Percentiles rank a stretch among this genome's conserved stretches.
Conservation (phyloP, 75 land plant species). For the Adiantum capillusveneris region DNA sequence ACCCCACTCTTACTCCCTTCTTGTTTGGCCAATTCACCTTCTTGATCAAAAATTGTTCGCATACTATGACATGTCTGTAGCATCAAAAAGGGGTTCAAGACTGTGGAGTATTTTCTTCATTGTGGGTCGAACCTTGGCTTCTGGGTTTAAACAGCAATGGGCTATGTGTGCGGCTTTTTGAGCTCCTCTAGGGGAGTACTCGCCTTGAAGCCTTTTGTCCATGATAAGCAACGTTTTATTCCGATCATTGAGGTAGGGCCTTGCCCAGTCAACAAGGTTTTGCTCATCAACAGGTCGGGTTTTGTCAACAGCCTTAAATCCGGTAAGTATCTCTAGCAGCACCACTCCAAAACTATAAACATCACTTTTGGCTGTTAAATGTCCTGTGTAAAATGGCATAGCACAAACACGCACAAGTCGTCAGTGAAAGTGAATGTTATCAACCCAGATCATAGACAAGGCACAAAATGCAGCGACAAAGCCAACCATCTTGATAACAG, state of each 20-base stretch:
- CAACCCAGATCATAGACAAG: too few relatives aligned
- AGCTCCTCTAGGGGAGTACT: conserved; percentile 37
- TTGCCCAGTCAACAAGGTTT: conserved; percentile 50
- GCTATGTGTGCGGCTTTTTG: conserved; percentile 28
- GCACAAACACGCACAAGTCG: too few relatives aligned
- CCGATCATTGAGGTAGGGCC: conserved; percentile 28
- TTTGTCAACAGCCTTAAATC: conserved; percentile 35
- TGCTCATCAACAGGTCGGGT: conserved; percentile 37
- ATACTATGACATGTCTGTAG: too few relatives aligned
- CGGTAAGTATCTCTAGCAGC: conserved; percentile 53
- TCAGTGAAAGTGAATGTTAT: too few relatives aligned
- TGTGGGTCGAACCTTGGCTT: conserved; percentile 41
- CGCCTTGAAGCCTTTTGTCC: conserved; percentile 37
- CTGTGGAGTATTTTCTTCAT: conserved; percentile 46
- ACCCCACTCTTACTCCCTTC: too few relatives aligned
- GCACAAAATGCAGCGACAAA: too few relatives aligned
- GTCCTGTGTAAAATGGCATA: too few relatives aligned
- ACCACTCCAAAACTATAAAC: conserved; percentile 72
- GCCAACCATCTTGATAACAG: too few relatives aligned
- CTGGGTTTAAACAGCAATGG: conserved; percentile 28
- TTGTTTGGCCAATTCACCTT: too few relatives aligned
- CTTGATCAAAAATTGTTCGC: too few relatives aligned
- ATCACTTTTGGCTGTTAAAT: conserved; percentile 60
- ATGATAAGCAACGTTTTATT: conserved; percentile 35
- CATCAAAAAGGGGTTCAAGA: conserved; percentile 17